Base-by-base conservation (phyloP, 176 grass and related monocot species). In the Bonia amplexicaulis region DNA sequence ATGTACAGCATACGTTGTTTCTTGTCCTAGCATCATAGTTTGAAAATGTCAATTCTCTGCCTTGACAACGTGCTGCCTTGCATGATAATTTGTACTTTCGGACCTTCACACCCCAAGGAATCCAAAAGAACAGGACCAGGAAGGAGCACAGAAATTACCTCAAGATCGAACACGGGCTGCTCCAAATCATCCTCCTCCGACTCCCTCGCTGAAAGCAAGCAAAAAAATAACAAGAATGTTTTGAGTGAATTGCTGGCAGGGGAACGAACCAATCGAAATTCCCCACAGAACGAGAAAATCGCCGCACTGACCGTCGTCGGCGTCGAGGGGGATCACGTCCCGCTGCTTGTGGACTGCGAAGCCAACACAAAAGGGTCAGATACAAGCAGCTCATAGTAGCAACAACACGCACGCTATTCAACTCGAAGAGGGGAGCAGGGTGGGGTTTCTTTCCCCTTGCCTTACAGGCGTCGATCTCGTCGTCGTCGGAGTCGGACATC, bases 381-480 rank as follows among this genome's bases (percentile, higher is more conserved):
- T 23, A 2, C 42, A 69, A 20, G 7, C 25, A 66, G 65, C 23
- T 9, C 23, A 35, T 9, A 62, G 49, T 7, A 80, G 9, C 8
- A 59, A 57, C 8, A 14, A 16, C 2, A 65, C 1, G 19, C 39
- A 9, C 35, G 22, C 15, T 59, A n/a, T 89, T 73, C 8, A 29
- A 22, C 23, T 27, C 40, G 26, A 27, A 81, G 12, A 60, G 7
- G 9, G 22, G 35, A 2, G 12, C 3, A 6, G 31, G 17, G 0
- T 11, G 23, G 14, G 59, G n/a, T 16, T 23, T 53, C 33, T 6
- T 13, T 25, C 60, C 22, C 31, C 4, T 58, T 10, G 49, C 81
- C 74, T 89, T 72, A 97, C 92, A 98, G 39, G 85, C 91, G 31
- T 98, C 96, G 25, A 98, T 95, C 53, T 95, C 93, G 25, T 98